A percentile compares a stretch with the other conserved stretches of the same genome.
phyloP scores from a whole-genome alignment of 495 filamentous ascomycete species.

The Cryomyces antarcticus region DNA sequence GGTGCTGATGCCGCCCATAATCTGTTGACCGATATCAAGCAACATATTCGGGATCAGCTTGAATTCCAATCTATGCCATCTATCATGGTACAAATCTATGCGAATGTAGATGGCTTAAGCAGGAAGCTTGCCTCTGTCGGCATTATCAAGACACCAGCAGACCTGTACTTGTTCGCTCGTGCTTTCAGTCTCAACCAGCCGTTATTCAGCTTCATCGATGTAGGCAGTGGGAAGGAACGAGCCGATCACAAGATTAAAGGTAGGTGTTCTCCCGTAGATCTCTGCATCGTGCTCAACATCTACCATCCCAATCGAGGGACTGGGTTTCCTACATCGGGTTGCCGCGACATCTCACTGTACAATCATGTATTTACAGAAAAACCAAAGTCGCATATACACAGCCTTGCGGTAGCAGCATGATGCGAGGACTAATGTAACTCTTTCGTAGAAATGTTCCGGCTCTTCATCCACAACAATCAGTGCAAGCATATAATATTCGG shows the following conservation, averaged over 20 bases:
- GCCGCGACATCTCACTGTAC: no score
- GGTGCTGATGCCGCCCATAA: conserved; percentile 19
- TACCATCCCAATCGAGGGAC: background rate
- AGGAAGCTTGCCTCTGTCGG: conserved; percentile 10
- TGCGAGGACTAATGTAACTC: background rate
- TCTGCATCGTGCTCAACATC: background rate
- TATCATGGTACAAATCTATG: conserved; percentile 17
- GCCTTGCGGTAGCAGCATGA: no score
- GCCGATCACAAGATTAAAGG: conserved; percentile 22
- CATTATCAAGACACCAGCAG: conserved; percentile 11
- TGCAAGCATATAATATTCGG: conserved; percentile 24
- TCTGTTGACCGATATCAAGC: conserved; percentile 13
- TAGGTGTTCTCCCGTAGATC: conserved; percentile 1
- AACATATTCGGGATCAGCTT: conserved; percentile 12
- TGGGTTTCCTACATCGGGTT: no score
- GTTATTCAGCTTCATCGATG: conserved; percentile 21
- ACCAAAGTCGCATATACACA: no score
- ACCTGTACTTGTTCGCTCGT: conserved; percentile 16
- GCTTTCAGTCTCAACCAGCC: conserved; percentile 18
- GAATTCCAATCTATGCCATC: conserved; percentile 7
- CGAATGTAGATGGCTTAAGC: conserved; percentile 18
- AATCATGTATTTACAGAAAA: no score
- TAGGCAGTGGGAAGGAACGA: conserved; percentile 20
- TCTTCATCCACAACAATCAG: conserved; percentile 18
- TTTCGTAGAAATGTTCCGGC: conserved; percentile 15